Evolutionary conservation across 306 rosid species (phyloP), one percentile per base, ranked within the genome.

Genomic region (Cajanus cajan): DNA sequence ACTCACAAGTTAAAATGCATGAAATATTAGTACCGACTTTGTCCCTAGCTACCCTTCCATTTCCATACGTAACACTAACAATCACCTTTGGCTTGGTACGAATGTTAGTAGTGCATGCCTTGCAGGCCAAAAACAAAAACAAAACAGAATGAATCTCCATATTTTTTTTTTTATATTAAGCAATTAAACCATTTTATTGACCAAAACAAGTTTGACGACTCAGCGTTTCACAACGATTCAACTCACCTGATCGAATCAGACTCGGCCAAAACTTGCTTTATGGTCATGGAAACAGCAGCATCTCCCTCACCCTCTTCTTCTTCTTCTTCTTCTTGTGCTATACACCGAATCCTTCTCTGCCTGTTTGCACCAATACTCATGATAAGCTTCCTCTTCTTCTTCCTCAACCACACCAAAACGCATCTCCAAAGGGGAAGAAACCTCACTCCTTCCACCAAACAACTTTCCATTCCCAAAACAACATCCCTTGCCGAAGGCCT

Each of bases 401-500:
- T 85, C 62, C 73, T 80, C 19, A 33, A 13, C 9, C 80, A 19
- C 1, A 67, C 13, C 52, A 77, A 33, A 18, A 85, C 6, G 13
- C 72, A 31, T 0, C 6, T 76, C 91, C 91, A 89, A 50, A 75
- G 36, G 1, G 89, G 82, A 18, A 70, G 82, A 18, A 70, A 24
- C 13, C 84, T 71, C 6, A 80, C 80, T 62, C 79, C 61, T 40
- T 82, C 77, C 33, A 82, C 16, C 0, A 22, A 18, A 6, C 83
- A 70, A 6, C 15, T 51, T 12, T 87, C 91, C 67, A 90, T 74
- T 45, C 44, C 85, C 67, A 4, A 13, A 24, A 81, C 76, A 51
- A 90, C 65, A 45, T 82, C 92, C 11, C 21, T 36, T 2, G 87
- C 84, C 0, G 86, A 81, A 1, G 88, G 94, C 44, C 94, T 86